phyloP scores from a whole-genome alignment of 768 basidiomycete genomes.

The Lactifluus echinatus region DNA sequence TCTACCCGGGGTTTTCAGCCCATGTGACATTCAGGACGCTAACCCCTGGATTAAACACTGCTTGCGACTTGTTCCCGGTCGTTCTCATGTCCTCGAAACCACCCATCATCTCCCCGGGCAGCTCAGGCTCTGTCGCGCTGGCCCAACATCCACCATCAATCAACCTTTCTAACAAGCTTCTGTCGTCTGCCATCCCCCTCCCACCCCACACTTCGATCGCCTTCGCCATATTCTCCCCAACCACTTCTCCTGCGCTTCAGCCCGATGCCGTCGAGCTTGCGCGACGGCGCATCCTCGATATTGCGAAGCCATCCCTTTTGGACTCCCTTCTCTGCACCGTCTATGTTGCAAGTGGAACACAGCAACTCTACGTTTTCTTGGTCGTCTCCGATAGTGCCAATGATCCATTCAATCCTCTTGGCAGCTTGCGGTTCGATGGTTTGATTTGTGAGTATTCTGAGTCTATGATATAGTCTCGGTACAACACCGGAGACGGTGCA shows the following conservation, averaged over 20 bases:
- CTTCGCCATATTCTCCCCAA: conserved; percentile 38
- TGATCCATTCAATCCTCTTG: conserved; percentile 29
- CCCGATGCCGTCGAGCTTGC: conserved; percentile 46
- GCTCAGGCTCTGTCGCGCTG: conserved; percentile 26
- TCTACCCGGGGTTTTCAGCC: background rate
- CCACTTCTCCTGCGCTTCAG: conserved; percentile 22
- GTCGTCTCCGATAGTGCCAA: conserved; percentile 32
- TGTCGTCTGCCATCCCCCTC: conserved; percentile 40
- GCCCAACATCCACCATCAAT: conserved; percentile 28
- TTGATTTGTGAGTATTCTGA: conserved; percentile 39
- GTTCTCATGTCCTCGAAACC: conserved; percentile 24
- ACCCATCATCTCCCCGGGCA: conserved; percentile 23
- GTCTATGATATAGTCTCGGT: background rate
- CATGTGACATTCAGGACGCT: conserved; percentile 5
- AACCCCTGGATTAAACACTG: background rate
- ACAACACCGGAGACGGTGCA: background rate
- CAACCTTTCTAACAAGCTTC: conserved; percentile 33
- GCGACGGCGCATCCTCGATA: conserved; percentile 39
- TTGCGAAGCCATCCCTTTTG: conserved; percentile 33
- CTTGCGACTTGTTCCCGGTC: background rate
- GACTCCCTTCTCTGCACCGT: conserved; percentile 46
- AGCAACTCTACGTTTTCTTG: conserved; percentile 51
- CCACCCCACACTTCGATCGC: conserved; percentile 36
- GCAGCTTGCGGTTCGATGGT: conserved; percentile 38
- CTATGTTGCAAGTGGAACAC: conserved; percentile 35